phyloP scores from a whole-genome alignment of 495 filamentous ascomycete genomes.

The Eremomyces bilateralis region DNA sequence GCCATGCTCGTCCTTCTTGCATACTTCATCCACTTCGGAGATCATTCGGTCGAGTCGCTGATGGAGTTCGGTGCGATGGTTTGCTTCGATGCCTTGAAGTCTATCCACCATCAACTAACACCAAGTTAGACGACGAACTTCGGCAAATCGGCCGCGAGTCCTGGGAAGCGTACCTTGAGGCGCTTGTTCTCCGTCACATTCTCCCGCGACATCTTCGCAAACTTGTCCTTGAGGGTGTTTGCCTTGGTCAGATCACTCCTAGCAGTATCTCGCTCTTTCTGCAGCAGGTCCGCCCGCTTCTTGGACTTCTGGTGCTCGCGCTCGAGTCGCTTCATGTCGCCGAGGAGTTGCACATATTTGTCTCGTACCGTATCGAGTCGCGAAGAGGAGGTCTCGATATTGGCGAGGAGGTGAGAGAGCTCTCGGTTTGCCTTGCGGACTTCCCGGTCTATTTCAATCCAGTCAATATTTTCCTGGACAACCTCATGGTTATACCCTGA shows the following conservation, averaged over 20 bases:
- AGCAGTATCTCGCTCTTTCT: conserved; percentile 87
- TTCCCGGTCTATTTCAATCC: conserved; percentile 45
- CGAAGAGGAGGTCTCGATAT: conserved; percentile 49
- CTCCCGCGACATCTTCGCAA: conserved; percentile 86
- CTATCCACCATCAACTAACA: too few species aligned
- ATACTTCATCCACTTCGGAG: conserved; percentile 57
- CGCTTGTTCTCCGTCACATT: conserved; percentile 91
- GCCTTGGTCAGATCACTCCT: conserved; percentile 75
- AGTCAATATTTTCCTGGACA: conserved; percentile 1
- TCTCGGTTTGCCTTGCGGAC: conserved; percentile 91
- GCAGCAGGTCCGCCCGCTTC: conserved; percentile 80
- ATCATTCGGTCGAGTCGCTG: conserved; percentile 56
- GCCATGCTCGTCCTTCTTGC: conserved; percentile 38
- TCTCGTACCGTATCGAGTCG: conserved; percentile 75
- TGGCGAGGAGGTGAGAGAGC: conserved; percentile 55
- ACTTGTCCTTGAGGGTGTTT: conserved; percentile 68
- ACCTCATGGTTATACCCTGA: too few species aligned
- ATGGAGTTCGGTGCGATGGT: conserved; percentile 63
- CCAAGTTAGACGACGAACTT: too few species aligned
- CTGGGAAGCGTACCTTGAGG: conserved; percentile 50
- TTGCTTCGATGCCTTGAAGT: conserved; percentile 60
- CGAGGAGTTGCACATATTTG: conserved; percentile 73
- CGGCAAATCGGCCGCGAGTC: too few species aligned
- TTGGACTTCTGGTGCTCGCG: conserved; percentile 87
- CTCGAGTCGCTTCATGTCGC: conserved; percentile 86